A percentile compares a stretch with the other conserved stretches of the same genome.
phyloP scores from a whole-genome alignment of 805 yeast genomes.

The Saccharomycopsis sp. region DNA sequence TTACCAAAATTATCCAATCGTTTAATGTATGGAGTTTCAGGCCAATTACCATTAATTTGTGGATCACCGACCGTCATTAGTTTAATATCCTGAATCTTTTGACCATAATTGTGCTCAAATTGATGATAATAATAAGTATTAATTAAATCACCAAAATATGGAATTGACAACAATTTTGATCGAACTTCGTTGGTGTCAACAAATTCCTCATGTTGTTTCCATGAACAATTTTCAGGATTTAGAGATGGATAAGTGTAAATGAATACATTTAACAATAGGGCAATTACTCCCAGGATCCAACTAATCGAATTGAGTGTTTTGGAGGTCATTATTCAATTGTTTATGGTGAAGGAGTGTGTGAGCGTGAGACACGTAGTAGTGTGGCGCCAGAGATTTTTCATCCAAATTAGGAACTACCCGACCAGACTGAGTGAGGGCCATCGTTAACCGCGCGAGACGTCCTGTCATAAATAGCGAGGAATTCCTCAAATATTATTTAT shows the following conservation, averaged over 20 bases:
- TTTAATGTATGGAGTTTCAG: constrained; percentile 59
- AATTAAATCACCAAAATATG: constrained; percentile 24
- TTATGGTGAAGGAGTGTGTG: neutral
- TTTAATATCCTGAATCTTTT: constrained; percentile 41
- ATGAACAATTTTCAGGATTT: constrained; percentile 47
- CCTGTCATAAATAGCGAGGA: neutral
- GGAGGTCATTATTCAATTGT: neutral
- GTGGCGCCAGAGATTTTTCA: no score
- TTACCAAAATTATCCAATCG: constrained; percentile 83
- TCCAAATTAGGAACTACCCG: constrained; percentile 3
- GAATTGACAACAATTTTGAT: constrained; percentile 20
- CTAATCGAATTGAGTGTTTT: neutral
- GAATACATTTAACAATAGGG: constrained; percentile 50
- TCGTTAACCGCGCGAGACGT: neutral
- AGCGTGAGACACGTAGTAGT: neutral
- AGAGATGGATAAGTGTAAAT: constrained; percentile 73
- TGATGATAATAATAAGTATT: constrained; percentile 25
- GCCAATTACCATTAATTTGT: constrained; percentile 88
- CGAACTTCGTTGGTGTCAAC: constrained; percentile 23
- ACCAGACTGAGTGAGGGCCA: neutral
- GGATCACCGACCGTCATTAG: constrained; percentile 92
- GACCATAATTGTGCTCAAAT: constrained; percentile 13
- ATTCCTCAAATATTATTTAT: neutral
- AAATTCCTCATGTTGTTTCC: constrained; percentile 34
- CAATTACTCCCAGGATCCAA: constrained; percentile 25